A percentile compares a stretch with the other conserved stretches of the same genome.
These are phyloP conservation scores for Nelumbo lutea DNA, from an alignment of 164 flowering plant genomes.

Conservation along the genomic window DNA sequence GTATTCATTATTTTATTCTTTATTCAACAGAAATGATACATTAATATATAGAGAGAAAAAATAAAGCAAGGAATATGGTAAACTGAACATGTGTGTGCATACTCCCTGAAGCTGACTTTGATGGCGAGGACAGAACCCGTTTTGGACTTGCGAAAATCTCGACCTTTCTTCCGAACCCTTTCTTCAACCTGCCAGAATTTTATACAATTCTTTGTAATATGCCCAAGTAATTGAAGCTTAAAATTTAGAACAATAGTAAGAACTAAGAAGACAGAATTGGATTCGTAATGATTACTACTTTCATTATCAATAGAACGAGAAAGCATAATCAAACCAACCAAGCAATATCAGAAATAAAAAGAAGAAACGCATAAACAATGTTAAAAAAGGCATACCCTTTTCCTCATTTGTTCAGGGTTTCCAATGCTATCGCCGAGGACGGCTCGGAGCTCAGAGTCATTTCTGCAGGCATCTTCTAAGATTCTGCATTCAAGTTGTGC, in stretches of 20 bases:
- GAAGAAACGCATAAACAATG: background rate
- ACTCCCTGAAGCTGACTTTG: slow-evolving; percentile 98
- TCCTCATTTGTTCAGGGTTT: slow-evolving; percentile 86
- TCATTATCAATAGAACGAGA: too few species aligned
- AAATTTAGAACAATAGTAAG: background rate
- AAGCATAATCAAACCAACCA: too few species aligned
- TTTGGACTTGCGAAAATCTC: slow-evolving; percentile 58
- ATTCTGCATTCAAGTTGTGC: slow-evolving; percentile 34
- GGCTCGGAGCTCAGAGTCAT: slow-evolving; percentile 72
- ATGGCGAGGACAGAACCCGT: slow-evolving; percentile 83
- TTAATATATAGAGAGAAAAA: background rate
- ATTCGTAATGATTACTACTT: too few species aligned
- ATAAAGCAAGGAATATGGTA: background rate
- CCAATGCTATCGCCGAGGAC: slow-evolving; percentile 93
- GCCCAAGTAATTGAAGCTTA: background rate
- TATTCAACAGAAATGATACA: background rate
- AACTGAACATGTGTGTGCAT: slow-evolving; percentile 15
- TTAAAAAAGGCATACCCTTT: slow-evolving; percentile 35
- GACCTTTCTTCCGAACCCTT: slow-evolving; percentile 70
- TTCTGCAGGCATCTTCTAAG: slow-evolving; percentile 72
- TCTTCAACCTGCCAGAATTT: slow-evolving; percentile 52
- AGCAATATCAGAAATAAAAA: background rate
- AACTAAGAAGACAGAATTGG: too few species aligned
- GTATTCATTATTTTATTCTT: too few species aligned
- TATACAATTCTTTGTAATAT: background rate